A percentile compares a stretch with the other conserved stretches of the same genome.
phyloP scores from a whole-genome alignment of 176 grass and related monocot genomes.

The Musa troglodytarum region DNA sequence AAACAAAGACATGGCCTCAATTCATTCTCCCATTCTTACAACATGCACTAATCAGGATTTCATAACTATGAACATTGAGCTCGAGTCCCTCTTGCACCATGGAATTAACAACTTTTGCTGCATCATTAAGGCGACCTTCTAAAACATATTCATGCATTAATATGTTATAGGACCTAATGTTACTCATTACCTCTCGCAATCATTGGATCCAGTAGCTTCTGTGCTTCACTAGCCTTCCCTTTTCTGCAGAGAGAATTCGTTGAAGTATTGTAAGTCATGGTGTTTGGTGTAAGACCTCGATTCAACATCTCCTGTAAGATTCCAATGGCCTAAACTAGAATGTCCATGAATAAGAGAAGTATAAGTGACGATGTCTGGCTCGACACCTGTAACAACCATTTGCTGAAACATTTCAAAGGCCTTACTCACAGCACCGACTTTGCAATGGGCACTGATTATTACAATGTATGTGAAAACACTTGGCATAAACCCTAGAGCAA shows the following conservation, averaged over 20 bases:
- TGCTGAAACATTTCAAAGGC: not conserved
- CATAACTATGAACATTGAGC: not conserved
- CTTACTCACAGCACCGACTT: not conserved
- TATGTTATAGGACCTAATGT: constrained; percentile 1
- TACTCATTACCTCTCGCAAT: not conserved
- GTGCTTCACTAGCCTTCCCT: not conserved
- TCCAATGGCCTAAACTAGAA: not conserved
- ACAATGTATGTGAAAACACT: constrained; percentile 10
- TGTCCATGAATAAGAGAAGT: constrained; percentile 20
- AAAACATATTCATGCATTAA: constrained; percentile 17
- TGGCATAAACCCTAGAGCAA: not conserved
- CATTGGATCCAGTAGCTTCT: constrained; percentile 25
- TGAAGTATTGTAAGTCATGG: not conserved
- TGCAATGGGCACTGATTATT: constrained; percentile 9
- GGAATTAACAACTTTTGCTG: not conserved
- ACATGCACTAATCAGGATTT: constrained; percentile 1
- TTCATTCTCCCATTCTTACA: constrained; percentile 10
- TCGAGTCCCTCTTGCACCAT: constrained; percentile 16
- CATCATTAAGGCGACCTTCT: not conserved
- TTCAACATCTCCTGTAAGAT: constrained; percentile 25
- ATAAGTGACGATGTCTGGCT: not conserved
- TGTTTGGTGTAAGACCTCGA: not conserved
- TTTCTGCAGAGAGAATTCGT: constrained; percentile 25
- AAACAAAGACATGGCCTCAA: constrained; percentile 15
- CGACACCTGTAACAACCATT: constrained; percentile 17